Conservation (phyloP, 129 eudicot genomes). For the Chrysanthemum seticuspe region DNA sequence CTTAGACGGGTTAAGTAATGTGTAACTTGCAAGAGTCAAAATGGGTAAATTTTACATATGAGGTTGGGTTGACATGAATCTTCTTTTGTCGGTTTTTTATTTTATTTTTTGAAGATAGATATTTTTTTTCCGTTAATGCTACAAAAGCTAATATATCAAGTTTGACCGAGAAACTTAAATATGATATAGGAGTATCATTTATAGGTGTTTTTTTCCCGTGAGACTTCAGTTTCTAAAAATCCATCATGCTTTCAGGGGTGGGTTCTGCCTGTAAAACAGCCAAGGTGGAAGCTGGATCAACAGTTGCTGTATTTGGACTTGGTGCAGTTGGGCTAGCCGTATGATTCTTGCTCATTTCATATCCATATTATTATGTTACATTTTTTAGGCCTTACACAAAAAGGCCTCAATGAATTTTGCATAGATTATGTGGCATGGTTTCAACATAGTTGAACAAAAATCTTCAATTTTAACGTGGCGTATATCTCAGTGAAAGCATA, state of each 20-base stretch:
- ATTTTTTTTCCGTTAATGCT: neutral
- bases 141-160: neutral
- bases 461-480: conserved; percentile 1
- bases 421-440: neutral
- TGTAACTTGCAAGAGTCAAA: too few species aligned
- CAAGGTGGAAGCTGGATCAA: conserved; percentile 76
- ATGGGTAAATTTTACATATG: too few species aligned
- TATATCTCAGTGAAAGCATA: neutral
- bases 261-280: conserved; percentile 96
- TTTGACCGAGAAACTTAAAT: neutral
- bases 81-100: too few species aligned
- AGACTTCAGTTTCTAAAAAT: neutral
- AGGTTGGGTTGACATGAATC: too few species aligned
- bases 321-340: conserved; percentile 90
- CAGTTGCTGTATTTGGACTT: conserved; percentile 83
- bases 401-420: neutral
- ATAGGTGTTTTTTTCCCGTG: neutral
- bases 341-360: conserved; percentile 19
- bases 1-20: too few species aligned
- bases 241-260: conserved; percentile 53
- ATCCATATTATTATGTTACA: neutral
- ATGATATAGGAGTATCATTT: neutral
- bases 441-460: neutral
- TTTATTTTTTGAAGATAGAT: too few species aligned
- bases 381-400: neutral